Evolutionary conservation across 2,329 filamentous ascomycete genomes (phyloP), one percentile per base, ranked within the genome.

Genomic region (Cladophialophora immunda): DNA sequence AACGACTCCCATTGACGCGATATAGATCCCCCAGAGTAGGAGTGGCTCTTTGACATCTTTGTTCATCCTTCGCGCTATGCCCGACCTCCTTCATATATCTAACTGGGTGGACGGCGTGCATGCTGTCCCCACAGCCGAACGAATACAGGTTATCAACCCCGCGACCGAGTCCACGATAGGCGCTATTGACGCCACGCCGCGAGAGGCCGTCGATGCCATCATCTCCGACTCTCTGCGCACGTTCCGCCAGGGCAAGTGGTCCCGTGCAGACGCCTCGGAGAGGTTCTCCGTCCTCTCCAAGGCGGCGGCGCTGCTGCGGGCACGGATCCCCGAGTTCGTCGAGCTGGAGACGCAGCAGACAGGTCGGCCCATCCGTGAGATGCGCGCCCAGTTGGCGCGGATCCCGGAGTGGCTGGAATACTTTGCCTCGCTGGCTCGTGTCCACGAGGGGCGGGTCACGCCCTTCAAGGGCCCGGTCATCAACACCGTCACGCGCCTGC

Each of bases 341-440:
- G 76, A 80, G 8, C 81, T 91, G 3, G 90, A 92, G 76, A 87
- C 90, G 7, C 80, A 77, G 36, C 90, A 92, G 76, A 92, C 90
- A 0, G 90, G 90, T 2, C 86, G 90, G 0, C 86, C 87, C 0
- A 81, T 90, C 30, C 86, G 89, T 29, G 90, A 92, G 75, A 91
- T 92, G 88, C 82, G 84, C 57, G 89, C 89, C 1, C 90, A 92
- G 75, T 81, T 92, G 0, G 84, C 88, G 0, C 86, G 87, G 52
- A 72, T 80, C 2, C 76, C 78, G 4, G 77, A 78, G 66, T 92
- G 90, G 90, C 88, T 92, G 78, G 87, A 86, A 67, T 92, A 92
- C 79, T 92, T 90, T 73, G 89, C 89, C 1, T 83, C 88, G 0
- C 75, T 91, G 0, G 82, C 90, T 34, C 85, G 90, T n/a, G 88